Conservation (phyloP, 345 rosid species). For the Salix dunnii region DNA sequence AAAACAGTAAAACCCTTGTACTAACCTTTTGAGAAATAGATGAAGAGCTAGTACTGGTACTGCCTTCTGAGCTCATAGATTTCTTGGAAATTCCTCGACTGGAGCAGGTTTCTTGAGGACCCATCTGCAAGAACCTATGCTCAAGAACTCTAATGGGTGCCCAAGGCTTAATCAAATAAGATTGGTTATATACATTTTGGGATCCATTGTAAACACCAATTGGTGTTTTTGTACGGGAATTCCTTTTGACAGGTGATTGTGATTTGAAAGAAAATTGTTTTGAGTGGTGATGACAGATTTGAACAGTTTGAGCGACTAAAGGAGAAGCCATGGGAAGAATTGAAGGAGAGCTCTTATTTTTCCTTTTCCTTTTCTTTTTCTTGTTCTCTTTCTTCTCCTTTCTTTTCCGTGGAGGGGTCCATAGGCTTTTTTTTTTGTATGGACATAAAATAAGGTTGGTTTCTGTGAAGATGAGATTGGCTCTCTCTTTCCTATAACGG, state of each 20-base stretch:
- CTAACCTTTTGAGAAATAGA: conserved; percentile 47
- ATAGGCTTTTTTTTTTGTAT: not conserved
- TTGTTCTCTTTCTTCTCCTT: too few relatives aligned
- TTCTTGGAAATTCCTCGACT: conserved; percentile 29
- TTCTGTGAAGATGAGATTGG: conserved; percentile 1
- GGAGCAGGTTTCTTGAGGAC: conserved; percentile 21
- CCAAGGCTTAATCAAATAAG: conserved; percentile 6
- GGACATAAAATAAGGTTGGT: not conserved
- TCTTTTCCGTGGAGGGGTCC: not conserved
- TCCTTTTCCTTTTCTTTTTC: too few relatives aligned
- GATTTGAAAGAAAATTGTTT: conserved; percentile 18
- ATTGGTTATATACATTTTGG: not conserved
- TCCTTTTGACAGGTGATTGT: conserved; percentile 3
- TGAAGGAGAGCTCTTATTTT: not conserved
- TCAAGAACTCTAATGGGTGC: conserved; percentile 12
- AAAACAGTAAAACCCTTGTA: not conserved
- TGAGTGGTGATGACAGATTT: conserved; percentile 20
- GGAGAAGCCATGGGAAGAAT: conserved; percentile 44
- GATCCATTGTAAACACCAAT: conserved; percentile 20
- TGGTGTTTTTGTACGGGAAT: not conserved
- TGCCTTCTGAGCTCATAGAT: conserved; percentile 44
- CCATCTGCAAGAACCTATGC: conserved; percentile 43
- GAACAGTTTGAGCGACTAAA: conserved; percentile 26
- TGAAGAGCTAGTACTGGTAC: conserved; percentile 35
- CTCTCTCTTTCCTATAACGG: not conserved